Evolutionary conservation across 1,284 basidiomycete species (phyloP), one percentile per base, ranked within the genome.

Genomic region (Erythrobasidium hasegawianum): DNA sequence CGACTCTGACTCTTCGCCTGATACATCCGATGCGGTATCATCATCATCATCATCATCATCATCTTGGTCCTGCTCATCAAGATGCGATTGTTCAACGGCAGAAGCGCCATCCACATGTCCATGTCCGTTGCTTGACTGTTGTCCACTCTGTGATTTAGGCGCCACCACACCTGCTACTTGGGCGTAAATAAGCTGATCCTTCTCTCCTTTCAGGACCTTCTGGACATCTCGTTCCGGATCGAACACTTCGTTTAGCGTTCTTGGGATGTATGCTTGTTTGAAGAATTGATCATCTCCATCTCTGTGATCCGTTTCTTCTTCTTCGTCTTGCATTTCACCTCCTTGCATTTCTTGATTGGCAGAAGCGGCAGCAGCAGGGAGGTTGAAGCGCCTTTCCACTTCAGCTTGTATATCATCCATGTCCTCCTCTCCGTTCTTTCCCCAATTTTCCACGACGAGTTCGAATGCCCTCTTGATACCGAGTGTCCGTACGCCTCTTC

Each of bases 181-280:
- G n/a, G 87, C 86, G 75, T 96, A 97, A 68, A 96, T 95, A 47
- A 95, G 81, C 52, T 82, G 82, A 57, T 81, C 79, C 8, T 86
- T 85, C 59, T 87, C 84, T 1, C 91, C 90, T 8, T 83, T 79
- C 39, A 81, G 81, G 47, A 94, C 80, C 22, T 83, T 82, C 39
- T 85, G 89, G 14, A 90, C 86, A 74, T 96, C 93, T 24, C 92
- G 82, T 75, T 97, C 93, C 0, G 91, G 89, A 76, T 97, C 90
- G 75, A 87, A 90, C 2, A 97, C 87, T 73, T 96, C 90, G 70
- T 90, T 90, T 29, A 97, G 80, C 13, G 85, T 87, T 24, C 93
- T 86, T n/a, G 93, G 93, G 70, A 97, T 97, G 78, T 90, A 96
- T 0, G 90, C 89, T 27, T 82, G 82, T 77, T 90, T 79, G 81